phyloP scores from a whole-genome alignment of 768 basidiomycete species.

The Cubamyces lactineus region DNA sequence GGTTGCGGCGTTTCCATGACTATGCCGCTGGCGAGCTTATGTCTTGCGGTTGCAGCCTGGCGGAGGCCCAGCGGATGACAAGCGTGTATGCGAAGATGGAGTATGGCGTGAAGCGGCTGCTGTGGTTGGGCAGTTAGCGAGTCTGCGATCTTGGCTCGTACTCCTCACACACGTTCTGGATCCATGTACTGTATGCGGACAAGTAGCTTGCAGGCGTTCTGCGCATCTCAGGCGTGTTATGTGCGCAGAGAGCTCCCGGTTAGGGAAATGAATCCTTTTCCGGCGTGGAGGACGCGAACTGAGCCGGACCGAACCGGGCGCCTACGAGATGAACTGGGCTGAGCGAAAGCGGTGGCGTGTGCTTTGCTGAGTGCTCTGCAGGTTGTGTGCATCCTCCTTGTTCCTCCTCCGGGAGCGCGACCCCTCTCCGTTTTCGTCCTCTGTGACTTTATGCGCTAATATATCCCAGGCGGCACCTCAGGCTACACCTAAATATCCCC shows the following conservation, averaged over 20 bases:
- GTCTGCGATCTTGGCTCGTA: neutral
- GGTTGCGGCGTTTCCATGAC: slow-evolving; percentile 30
- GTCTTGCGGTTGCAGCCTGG: slow-evolving; percentile 51
- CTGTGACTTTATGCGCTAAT: slow-evolving; percentile 23
- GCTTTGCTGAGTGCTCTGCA: neutral
- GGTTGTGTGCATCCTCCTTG: slow-evolving; percentile 13
- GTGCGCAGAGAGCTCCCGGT: neutral
- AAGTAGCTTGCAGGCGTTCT: slow-evolving; percentile 7
- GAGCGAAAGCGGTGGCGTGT: slow-evolving; percentile 1
- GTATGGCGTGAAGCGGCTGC: slow-evolving; percentile 85
- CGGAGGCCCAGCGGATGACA: slow-evolving; percentile 84
- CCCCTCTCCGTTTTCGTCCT: slow-evolving; percentile 11
- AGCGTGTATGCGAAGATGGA: slow-evolving; percentile 92
- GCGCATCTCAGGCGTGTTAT: slow-evolving; percentile 6
- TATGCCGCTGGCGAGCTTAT: slow-evolving; percentile 16
- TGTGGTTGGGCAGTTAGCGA: slow-evolving; percentile 79
- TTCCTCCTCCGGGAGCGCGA: slow-evolving; percentile 22
- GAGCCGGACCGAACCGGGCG: slow-evolving; percentile 17
- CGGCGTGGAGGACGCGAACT: slow-evolving; percentile 9
- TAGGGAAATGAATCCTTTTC: neutral
- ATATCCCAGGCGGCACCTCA: slow-evolving; percentile 22
- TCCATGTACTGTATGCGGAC: slow-evolving; percentile 7
- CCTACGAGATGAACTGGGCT: neutral
- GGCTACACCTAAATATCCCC: slow-evolving; percentile 15
- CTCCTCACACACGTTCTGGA: slow-evolving; percentile 1